phyloP scores from a whole-genome alignment of 1,284 basidiomycete species.

The Ceratobasidium theobromae region DNA sequence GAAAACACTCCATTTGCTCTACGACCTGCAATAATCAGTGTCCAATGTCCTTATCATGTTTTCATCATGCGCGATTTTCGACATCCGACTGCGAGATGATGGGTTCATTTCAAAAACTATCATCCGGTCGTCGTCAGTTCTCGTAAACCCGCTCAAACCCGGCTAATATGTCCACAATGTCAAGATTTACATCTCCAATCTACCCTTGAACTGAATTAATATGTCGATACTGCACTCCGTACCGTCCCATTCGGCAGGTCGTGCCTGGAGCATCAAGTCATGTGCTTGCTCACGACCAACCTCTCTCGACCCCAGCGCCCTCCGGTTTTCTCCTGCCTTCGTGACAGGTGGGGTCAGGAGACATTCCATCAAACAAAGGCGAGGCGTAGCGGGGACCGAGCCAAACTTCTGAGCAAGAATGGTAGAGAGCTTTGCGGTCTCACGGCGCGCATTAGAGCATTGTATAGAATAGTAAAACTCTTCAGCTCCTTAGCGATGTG shows the following conservation, averaged over 20 bases:
- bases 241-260: background rate
- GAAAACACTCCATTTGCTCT: too few species aligned
- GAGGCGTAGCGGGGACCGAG: background rate
- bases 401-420: constrained; percentile 6
- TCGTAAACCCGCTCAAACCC: constrained; percentile 26
- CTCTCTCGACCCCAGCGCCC: background rate
- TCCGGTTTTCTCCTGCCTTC: constrained; percentile 12
- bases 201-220: background rate
- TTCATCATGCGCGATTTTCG: background rate
- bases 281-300: background rate
- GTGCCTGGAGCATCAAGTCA: background rate
- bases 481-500: too few species aligned
- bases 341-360: constrained; percentile 16
- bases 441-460: constrained; percentile 15
- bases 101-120: background rate
- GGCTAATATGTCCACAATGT: background rate
- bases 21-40: background rate
- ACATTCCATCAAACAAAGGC: constrained; percentile 20
- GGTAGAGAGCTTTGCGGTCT: constrained; percentile 8
- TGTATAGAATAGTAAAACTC: too few species aligned
- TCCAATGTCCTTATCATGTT: too few species aligned
- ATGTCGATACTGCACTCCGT: background rate
- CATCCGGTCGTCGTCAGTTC: background rate
- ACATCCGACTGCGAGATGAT: background rate
- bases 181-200: background rate